Evolutionary conservation across 768 basidiomycete species (phyloP).

Genomic region (Tremella mesenterica): DNA sequence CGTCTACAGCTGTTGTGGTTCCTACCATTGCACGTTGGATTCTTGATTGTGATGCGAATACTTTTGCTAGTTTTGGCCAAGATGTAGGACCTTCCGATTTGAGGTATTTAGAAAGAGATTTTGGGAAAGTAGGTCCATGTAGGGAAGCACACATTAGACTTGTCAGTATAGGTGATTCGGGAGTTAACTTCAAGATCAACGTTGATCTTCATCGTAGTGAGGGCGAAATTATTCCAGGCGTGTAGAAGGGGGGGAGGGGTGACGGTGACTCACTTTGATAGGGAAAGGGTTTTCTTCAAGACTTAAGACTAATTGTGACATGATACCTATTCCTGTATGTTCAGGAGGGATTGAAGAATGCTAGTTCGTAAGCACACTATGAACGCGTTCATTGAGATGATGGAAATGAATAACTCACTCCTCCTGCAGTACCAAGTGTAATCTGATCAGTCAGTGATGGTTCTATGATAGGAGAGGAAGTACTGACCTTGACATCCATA

Average conservation of each 20-base stretch:
- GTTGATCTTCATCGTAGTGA: not conserved
- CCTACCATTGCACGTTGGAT: conserved; percentile 10
- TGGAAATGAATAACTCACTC: conserved; percentile 22
- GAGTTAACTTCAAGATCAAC: conserved; percentile 20
- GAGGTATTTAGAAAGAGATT: conserved; percentile 23
- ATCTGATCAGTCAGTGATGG: conserved; percentile 9
- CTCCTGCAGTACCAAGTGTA: conserved; percentile 38
- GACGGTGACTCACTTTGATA: conserved; percentile 13
- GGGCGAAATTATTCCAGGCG: not conserved
- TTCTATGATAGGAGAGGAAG: not conserved
- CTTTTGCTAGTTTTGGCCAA: conserved; percentile 24
- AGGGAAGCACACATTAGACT: conserved; percentile 31
- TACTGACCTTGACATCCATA: conserved; percentile 31
- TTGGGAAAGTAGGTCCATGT: conserved; percentile 31
- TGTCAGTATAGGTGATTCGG: conserved; percentile 35
- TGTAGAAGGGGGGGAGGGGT: not conserved
- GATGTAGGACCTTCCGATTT: conserved; percentile 10
- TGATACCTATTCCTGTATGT: conserved; percentile 73
- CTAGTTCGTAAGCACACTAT: conserved; percentile 1
- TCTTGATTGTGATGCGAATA: conserved; percentile 8
- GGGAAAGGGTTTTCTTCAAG: conserved; percentile 45
- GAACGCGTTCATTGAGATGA: not conserved
- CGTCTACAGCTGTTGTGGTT: conserved; percentile 64
- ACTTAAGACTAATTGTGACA: conserved; percentile 58
- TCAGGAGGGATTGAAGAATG: conserved; percentile 64